Evolutionary conservation across 2,329 filamentous ascomycete genomes (phyloP).

Genomic region (Parafenestella ontariensis): DNA sequence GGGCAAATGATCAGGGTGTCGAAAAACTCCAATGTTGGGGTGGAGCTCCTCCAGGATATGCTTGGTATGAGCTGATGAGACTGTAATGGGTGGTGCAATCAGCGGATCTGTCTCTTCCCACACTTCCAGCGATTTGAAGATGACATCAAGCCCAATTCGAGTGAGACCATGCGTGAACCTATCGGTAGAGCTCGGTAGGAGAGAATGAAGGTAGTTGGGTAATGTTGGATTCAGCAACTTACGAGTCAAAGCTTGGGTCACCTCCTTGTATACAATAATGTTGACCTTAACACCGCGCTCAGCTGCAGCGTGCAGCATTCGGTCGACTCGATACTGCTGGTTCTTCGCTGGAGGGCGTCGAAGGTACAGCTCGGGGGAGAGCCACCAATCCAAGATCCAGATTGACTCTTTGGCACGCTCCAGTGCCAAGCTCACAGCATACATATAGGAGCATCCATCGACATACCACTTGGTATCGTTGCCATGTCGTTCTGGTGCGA

Average conservation of each 20-base stretch:
- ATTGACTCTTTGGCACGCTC: slow-evolving; percentile 79
- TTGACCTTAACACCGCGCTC: slow-evolving; percentile 84
- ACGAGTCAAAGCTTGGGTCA: slow-evolving; percentile 78
- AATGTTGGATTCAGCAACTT: slow-evolving; percentile 58
- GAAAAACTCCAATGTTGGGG: slow-evolving; percentile 85
- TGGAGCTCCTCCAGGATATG: slow-evolving; percentile 77
- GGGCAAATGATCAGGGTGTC: slow-evolving; percentile 87
- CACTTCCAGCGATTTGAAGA: slow-evolving; percentile 55
- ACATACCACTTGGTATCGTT: slow-evolving; percentile 87
- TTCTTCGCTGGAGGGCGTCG: slow-evolving; percentile 81
- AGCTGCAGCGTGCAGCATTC: slow-evolving; percentile 81
- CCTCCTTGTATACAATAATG: slow-evolving; percentile 90
- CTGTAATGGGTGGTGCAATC: slow-evolving; percentile 55
- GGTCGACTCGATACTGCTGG: slow-evolving; percentile 82
- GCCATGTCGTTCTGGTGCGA: slow-evolving; percentile 74
- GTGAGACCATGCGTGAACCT: slow-evolving; percentile 50
- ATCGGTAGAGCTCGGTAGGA: slow-evolving; percentile 52
- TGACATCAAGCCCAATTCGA: slow-evolving; percentile 51
- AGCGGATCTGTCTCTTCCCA: slow-evolving; percentile 55
- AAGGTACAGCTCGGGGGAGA: slow-evolving; percentile 87
- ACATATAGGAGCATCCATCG: slow-evolving; percentile 75
- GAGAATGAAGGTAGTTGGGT: slow-evolving; percentile 53
- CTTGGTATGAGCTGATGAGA: slow-evolving; percentile 78
- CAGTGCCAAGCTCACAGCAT: slow-evolving; percentile 80
- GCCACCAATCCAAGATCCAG: slow-evolving; percentile 89